Evolutionary conservation across 192 early-diverging fungal species (phyloP).

Genomic region (Linderina pennispora): DNA sequence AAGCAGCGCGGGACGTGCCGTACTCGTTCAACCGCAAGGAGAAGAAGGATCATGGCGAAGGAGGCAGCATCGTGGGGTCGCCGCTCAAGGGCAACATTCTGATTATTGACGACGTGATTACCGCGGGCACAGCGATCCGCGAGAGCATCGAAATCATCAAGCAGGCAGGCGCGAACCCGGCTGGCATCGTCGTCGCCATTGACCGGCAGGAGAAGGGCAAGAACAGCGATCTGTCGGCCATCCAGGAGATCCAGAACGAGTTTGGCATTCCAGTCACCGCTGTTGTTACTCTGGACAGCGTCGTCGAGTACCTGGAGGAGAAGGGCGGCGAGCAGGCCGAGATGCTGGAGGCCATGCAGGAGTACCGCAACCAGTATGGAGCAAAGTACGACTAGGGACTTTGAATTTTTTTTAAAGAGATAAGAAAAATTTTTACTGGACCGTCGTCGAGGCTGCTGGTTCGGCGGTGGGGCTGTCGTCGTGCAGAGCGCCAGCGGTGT

Average conservation of each 20-base stretch:
- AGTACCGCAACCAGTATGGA: conserved; percentile 81
- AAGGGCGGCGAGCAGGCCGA: conserved; percentile 34
- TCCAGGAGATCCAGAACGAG: conserved; percentile 85
- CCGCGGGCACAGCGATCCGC: conserved; percentile 97
- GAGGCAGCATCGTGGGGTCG: conserved; percentile 91
- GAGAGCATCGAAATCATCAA: conserved; percentile 82
- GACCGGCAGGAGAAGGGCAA: conserved; percentile 84
- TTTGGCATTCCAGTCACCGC: conserved; percentile 73
- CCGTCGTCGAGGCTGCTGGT: too few relatives aligned
- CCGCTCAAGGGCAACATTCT: conserved; percentile 69
- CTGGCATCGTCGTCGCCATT: conserved; percentile 87
- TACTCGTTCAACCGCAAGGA: conserved; percentile 98
- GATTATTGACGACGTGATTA: conserved; percentile 97
- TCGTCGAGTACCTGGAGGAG: conserved; percentile 82
- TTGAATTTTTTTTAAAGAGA: too few relatives aligned
- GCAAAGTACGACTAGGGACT: conserved; percentile 49
- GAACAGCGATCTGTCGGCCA: conserved; percentile 69
- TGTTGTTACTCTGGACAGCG: conserved; percentile 81
- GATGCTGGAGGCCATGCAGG: conserved; percentile 64
- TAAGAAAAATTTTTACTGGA: too few relatives aligned
- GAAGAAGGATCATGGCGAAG: conserved; percentile 98
- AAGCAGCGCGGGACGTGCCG: conserved; percentile 54
- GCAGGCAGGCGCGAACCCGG: conserved; percentile 60
- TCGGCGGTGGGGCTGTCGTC: too few relatives aligned
- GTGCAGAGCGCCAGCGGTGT: conserved; percentile 18